Evolutionary conservation across 169 alveolate genomes (phyloP), one percentile per base, ranked within the genome.

Genomic region (Cryptosporidium muris): DNA sequence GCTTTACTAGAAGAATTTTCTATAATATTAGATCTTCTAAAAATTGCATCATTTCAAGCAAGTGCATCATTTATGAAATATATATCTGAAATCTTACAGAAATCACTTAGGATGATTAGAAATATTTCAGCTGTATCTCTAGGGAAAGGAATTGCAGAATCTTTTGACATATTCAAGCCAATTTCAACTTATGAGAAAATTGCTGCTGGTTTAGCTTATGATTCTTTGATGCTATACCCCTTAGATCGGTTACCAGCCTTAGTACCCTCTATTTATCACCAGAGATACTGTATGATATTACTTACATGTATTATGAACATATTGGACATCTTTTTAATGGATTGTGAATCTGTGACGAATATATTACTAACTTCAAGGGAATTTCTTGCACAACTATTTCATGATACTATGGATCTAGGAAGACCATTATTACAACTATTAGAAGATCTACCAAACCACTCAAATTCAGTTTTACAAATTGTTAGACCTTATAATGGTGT

Each of bases 371-470:
- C 74, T 14, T 48, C 63, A 8, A 74, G 85, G 60, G 85, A 74
- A 74, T 38, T 74, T 7, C 68, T 74, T 47, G 54, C 60, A 54
- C 85, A 74, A 37, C 63, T 74, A 7, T 62, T 74, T 42, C 85
- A 74, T 45, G 85, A 74, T 49, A 54, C 68, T 8, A 74, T 74
- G 85, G 85, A 74, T 49, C 60, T 74, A 58, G 66, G 85, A 7
- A 63, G 85, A 8, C 85, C 85, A n/a, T 45, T 74, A n/a, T n/a
- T 74, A 45, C 85, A 74, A 60, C 85, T 74, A 56, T 40, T 74
- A 51, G 85, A 74, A 25, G 85, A 74, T 42, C 36, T 74, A 25
- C 85, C 85, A 36, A 74, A 74, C 36, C 85, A 74, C 68, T 58
- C 63, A 6, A 58, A 74, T 45, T 56, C 85, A 3, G 85, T 58